Conservation (phyloP, 1,139 yeast genomes). For the Diutina pseudorugosa region DNA sequence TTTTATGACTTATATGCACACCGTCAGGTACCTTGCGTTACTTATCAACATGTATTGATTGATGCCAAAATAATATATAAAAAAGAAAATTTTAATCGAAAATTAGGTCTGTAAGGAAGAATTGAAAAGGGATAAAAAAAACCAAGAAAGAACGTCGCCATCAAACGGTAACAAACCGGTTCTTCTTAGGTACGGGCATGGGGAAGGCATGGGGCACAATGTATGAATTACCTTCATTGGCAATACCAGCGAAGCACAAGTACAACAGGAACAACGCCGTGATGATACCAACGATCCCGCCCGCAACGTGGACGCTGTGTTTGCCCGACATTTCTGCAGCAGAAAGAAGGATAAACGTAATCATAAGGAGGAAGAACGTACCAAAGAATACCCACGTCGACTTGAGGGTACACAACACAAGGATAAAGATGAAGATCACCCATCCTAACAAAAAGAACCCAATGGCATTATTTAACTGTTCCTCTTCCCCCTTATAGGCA, state of each 20-base stretch:
- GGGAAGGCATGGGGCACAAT: slow-evolving; percentile 15
- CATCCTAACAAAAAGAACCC: slow-evolving; percentile 34
- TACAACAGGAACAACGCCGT: slow-evolving; percentile 32
- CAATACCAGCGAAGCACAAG: slow-evolving; percentile 24
- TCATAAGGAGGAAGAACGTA: slow-evolving; percentile 22
- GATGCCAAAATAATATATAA: not conserved
- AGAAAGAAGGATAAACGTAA: slow-evolving; percentile 31
- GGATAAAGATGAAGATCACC: slow-evolving; percentile 31
- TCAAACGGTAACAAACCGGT: not conserved
- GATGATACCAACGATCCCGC: slow-evolving; percentile 32
- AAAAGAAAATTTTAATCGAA: not conserved
- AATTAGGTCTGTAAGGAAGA: not conserved
- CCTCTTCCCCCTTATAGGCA: slow-evolving; percentile 15
- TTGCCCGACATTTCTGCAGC: slow-evolving; percentile 27
- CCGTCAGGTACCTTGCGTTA: not conserved
- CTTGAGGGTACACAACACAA: slow-evolving; percentile 27
- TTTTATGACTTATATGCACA: not conserved
- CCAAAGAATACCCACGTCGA: slow-evolving; percentile 29
- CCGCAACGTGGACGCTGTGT: slow-evolving; percentile 21
- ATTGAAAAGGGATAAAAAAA: not conserved
- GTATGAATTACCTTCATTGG: slow-evolving; percentile 19
- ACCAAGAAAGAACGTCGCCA: not conserved
- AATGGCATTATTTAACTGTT: slow-evolving; percentile 21
- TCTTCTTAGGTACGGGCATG: not conserved
- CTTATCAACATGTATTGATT: not conserved